A percentile compares a stretch with the other conserved stretches of the same genome.
phyloP scores from a whole-genome alignment of 129 eudicot species.

The Logfia minima region DNA sequence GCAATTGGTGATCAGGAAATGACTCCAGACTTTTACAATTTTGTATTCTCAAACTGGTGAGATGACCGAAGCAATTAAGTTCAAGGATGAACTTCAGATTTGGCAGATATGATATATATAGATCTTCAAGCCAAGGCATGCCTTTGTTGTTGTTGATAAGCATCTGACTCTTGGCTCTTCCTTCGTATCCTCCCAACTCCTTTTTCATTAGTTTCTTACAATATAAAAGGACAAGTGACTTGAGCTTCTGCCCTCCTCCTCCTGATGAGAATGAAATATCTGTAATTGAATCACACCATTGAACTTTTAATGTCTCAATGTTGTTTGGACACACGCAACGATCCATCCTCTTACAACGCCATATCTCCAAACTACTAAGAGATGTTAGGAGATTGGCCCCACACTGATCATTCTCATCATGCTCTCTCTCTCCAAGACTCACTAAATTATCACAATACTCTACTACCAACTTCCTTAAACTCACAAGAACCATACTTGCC shows the following conservation, averaged over 20 bases:
- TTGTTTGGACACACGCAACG: background rate
- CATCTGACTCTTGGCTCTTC: background rate
- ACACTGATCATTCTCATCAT: background rate
- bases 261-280: too few relatives aligned
- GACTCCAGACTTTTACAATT: background rate
- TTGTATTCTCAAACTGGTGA: background rate
- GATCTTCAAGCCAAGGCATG: background rate
- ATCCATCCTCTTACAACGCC: background rate
- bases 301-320: background rate
- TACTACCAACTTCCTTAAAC: conserved; percentile 9
- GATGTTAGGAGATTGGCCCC: conserved; percentile 12
- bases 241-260: too few relatives aligned
- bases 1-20: conserved; percentile 2
- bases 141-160: too few relatives aligned
- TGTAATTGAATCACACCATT: too few relatives aligned
- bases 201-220: background rate
- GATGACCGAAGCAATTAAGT: background rate
- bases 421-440: conserved; percentile 26
- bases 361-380: background rate
- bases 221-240: too few relatives aligned
- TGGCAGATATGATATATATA: background rate
- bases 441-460: conserved; percentile 1
- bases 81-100: background rate
- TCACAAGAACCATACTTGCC: conserved; percentile 20
- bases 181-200: background rate